Percentiles rank a stretch among this genome's conserved stretches.
These are phyloP conservation scores for Hsuehochloa calcarea DNA, from an alignment of 176 grass and related monocot species.

Conservation along the genomic window DNA sequence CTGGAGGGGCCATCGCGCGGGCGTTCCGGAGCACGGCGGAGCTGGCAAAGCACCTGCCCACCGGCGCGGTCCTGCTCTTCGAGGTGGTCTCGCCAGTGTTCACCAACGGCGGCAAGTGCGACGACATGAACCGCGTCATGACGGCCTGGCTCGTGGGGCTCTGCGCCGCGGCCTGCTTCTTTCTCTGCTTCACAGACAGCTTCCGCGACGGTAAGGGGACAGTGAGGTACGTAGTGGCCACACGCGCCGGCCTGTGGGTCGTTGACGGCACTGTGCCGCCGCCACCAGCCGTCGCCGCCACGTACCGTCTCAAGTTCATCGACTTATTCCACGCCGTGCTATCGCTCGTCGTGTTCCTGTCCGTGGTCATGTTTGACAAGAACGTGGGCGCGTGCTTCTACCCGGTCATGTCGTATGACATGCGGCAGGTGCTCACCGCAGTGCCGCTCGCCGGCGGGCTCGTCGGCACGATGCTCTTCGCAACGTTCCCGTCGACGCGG, in stretches of 20 bases:
- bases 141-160: conserved; percentile 39
- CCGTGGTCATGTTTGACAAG: conserved; percentile 42
- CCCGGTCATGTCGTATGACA: conserved; percentile 35
- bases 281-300: background rate
- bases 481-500: conserved; percentile 44
- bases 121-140: conserved; percentile 37
- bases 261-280: conserved; percentile 44
- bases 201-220: conserved; percentile 28
- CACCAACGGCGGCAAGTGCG: conserved; percentile 38
- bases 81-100: conserved; percentile 43
- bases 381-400: conserved; percentile 43
- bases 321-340: conserved; percentile 47
- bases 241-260: conserved; percentile 34
- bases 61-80: conserved; percentile 44
- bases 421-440: conserved; percentile 32
- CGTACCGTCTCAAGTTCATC: conserved; percentile 35
- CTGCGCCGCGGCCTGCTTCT: conserved; percentile 40
- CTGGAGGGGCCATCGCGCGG: conserved; percentile 33
- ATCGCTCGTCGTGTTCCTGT: conserved; percentile 40
- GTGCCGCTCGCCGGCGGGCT: conserved; percentile 37
- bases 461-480: conserved; percentile 32
- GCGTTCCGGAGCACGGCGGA: conserved; percentile 38
- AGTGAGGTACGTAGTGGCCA: conserved; percentile 39
- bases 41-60: conserved; percentile 47
- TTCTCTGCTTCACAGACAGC: conserved; percentile 55